Percentiles rank a stretch among this genome's conserved stretches.
Evolutionary conservation across 164 flowering plant genomes (phyloP).

Genomic region (Cinnamomum chago): DNA sequence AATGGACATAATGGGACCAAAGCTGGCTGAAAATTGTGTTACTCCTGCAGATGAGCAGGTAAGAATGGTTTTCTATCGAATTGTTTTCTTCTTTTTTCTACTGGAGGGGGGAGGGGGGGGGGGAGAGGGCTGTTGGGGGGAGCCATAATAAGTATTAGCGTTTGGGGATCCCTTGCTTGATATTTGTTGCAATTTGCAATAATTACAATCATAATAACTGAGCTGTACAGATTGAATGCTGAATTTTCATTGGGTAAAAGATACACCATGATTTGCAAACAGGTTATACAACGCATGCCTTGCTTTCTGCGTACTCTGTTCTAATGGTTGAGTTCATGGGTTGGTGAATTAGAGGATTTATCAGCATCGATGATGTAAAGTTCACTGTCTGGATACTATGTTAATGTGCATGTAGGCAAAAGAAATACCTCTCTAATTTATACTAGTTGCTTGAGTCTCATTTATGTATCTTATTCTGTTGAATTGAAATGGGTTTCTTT

Average conservation of each 20-base stretch:
- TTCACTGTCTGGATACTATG: too few species aligned
- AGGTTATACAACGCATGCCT: constrained; percentile 1
- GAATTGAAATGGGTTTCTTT: too few species aligned
- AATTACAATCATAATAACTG: too few species aligned
- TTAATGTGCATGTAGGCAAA: constrained; percentile 18
- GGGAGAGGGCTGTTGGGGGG: too few species aligned
- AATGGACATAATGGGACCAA: constrained; percentile 18
- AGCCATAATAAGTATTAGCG: too few species aligned
- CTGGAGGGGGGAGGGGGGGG: too few species aligned
- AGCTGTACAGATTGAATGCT: not conserved
- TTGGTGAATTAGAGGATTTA: not conserved
- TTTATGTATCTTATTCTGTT: too few species aligned
- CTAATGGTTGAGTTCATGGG: constrained; percentile 1
- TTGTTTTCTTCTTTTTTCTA: not conserved
- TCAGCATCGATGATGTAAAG: not conserved
- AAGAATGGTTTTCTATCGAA: not conserved
- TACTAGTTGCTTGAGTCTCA: too few species aligned
- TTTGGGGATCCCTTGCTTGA: not conserved
- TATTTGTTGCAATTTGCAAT: not conserved
- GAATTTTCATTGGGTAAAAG: constrained; percentile 2
- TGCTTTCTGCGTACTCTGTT: not conserved
- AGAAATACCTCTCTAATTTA: too few species aligned
- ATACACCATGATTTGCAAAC: constrained; percentile 9
- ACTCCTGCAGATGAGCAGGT: not conserved
- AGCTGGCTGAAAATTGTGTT: constrained; percentile 1